Evolutionary conservation across 2,329 filamentous ascomycete genomes (phyloP), one percentile per base, ranked within the genome.

Genomic region (Aureobasidium lini): DNA sequence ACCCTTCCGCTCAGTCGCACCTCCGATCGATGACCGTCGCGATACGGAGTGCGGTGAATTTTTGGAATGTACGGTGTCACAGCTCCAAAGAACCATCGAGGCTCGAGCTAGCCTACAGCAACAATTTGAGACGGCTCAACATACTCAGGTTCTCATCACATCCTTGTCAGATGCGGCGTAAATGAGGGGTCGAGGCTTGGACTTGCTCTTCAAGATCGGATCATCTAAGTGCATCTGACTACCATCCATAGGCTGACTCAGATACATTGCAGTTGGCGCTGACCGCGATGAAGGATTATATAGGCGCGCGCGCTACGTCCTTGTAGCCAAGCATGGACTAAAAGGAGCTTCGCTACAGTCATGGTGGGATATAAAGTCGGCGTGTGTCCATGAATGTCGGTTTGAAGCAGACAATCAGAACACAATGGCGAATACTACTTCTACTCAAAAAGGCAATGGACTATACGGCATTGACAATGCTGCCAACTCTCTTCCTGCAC

Each of bases 111-210:
- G 32, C n/a, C 28, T 3, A 23, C 32, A 18, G 47, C 15, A 37
- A 49, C 10, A 11, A 49, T 37, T 37, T 11, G 8, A n/a, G 32
- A 16, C 8, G n/a, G 6, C n/a, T 36, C 28, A 36, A 49, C n/a
- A 36, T 18, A 31, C 15, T 15, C 31, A 36, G 46, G 36, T 49
- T 23, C 46, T 15, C 31, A 49, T 31, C 31, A 36, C 16, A 6
- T 49, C 31, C 47, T 49, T 49, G 32, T 37, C 18, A n/a, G 6
- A 23, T 13, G 47, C 32, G 32, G 18, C 32, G 32, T 18, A 31
- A 49, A 49, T 36, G 47, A 37, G 47, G 47, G 47, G 47, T 49
- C 32, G 47, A 49, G 31, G 32, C 47, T 28, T 49, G 47, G 47
- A 15, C 16, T 32, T n/a, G 29, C 29, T 16, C n/a, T 15, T 9